These are phyloP conservation scores for Arthroderma sp. DNA, from an alignment of 2,329 filamentous ascomycete species.

Conservation along the genomic window DNA sequence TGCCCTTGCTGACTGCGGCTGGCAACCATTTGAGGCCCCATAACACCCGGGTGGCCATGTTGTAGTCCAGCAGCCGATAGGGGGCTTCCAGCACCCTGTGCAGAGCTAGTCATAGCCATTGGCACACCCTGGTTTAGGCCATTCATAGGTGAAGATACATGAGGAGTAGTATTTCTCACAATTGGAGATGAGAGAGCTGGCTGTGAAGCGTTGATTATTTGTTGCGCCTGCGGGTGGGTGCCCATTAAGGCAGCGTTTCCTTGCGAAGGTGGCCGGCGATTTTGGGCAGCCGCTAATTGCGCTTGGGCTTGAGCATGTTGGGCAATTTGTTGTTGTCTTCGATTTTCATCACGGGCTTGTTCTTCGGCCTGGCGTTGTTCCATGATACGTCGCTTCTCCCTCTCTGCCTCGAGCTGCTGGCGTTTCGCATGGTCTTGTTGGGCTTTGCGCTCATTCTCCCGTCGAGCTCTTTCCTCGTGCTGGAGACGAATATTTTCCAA, in stretches of 20 bases:
- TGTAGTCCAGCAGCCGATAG: slow-evolving; percentile 32
- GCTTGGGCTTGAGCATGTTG: slow-evolving; percentile 36
- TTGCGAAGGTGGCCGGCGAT: slow-evolving; percentile 39
- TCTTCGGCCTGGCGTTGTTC: slow-evolving; percentile 33
- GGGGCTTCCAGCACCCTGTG: slow-evolving; percentile 35
- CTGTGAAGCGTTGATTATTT: slow-evolving; percentile 22
- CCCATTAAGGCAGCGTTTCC: slow-evolving; percentile 20
- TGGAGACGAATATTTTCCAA: slow-evolving; percentile 72
- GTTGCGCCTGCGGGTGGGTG: slow-evolving; percentile 21
- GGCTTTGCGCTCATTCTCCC: slow-evolving; percentile 34
- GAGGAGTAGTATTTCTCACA: slow-evolving; percentile 35
- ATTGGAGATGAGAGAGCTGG: slow-evolving; percentile 35
- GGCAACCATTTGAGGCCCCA: slow-evolving; percentile 33
- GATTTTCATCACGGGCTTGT: slow-evolving; percentile 27
- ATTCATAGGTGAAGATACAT: slow-evolving; percentile 33
- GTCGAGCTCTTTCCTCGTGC: slow-evolving; percentile 54
- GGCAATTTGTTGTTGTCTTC: slow-evolving; percentile 29
- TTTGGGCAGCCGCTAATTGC: slow-evolving; percentile 32
- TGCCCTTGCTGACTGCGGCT: slow-evolving; percentile 34
- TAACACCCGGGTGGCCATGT: slow-evolving; percentile 33
- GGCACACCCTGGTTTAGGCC: slow-evolving; percentile 25
- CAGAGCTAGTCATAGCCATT: slow-evolving; percentile 33
- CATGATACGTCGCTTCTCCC: slow-evolving; percentile 34
- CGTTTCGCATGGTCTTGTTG: slow-evolving; percentile 38
- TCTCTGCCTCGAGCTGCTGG: slow-evolving; percentile 35